Percentiles rank a stretch among this genome's conserved stretches.
These are phyloP conservation scores for Russula brevipes DNA, from an alignment of 768 basidiomycete species.

Conservation along the genomic window DNA sequence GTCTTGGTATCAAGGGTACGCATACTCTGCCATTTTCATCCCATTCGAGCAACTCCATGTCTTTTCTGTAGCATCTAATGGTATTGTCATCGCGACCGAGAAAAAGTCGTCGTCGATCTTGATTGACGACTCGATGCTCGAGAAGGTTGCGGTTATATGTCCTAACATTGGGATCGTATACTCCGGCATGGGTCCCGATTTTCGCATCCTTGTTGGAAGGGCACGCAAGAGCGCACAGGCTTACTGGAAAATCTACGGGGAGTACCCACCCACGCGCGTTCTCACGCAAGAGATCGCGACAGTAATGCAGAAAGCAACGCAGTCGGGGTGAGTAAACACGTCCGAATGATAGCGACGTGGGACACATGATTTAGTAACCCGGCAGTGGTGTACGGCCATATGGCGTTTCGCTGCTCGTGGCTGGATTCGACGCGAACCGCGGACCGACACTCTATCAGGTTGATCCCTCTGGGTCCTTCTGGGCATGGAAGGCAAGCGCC, in stretches of 20 bases:
- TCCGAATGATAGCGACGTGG: background rate
- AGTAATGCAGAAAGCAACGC: constrained; percentile 98
- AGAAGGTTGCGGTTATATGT: constrained; percentile 95
- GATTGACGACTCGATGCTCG: constrained; percentile 96
- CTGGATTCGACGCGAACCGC: constrained; percentile 93
- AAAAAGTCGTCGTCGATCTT: constrained; percentile 98
- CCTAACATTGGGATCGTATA: constrained; percentile 99
- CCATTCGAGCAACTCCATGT: constrained; percentile 22
- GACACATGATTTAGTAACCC: background rate
- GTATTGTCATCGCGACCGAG: constrained; percentile 98
- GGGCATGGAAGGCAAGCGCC: constrained; percentile 99
- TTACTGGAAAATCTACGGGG: constrained; percentile 99
- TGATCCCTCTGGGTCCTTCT: constrained; percentile 97
- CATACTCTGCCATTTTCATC: constrained; percentile 6
- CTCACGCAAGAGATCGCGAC: constrained; percentile 96
- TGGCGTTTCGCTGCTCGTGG: constrained; percentile 94
- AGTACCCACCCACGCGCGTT: constrained; percentile 95
- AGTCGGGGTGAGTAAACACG: constrained; percentile 72
- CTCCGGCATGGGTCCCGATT: constrained; percentile 99
- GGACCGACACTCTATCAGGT: constrained; percentile 98
- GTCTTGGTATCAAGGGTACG: constrained; percentile 95
- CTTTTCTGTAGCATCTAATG: constrained; percentile 76
- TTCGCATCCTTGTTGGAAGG: constrained; percentile 87
- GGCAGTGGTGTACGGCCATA: constrained; percentile 96
- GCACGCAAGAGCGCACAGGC: constrained; percentile 97